Percentiles rank a stretch among this genome's conserved stretches.
These are phyloP conservation scores for Scenedesmus sp. DNA, from an alignment of 163 green algal genomes.

Conservation along the genomic window DNA sequence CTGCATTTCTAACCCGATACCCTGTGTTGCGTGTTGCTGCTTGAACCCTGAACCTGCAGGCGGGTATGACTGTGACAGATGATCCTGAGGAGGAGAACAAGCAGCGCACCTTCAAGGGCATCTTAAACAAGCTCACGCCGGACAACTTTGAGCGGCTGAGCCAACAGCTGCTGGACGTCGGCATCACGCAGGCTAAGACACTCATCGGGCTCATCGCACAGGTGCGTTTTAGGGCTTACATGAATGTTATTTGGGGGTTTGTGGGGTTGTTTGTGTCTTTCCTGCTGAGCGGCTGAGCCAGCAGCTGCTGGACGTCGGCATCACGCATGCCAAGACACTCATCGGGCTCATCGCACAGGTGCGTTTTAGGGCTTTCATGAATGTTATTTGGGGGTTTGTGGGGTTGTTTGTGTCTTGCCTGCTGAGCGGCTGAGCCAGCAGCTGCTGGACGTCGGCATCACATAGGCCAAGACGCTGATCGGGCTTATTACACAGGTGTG, in stretches of 20 bases:
- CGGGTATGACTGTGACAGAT: conserved; percentile 68
- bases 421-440: conserved; percentile 83
- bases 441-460: conserved; percentile 76
- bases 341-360: conserved; percentile 89
- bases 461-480: conserved; percentile 76
- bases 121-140: conserved; percentile 99
- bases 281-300: conserved; percentile 77
- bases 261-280: not conserved
- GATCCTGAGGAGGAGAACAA: conserved; percentile 95
- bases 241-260: not conserved
- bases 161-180: conserved; percentile 81
- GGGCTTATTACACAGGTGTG: conserved; percentile 88
- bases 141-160: conserved; percentile 97
- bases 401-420: not conserved
- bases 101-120: conserved; percentile 92
- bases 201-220: conserved; percentile 90
- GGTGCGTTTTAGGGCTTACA: conserved; percentile 24
- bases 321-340: conserved; percentile 82
- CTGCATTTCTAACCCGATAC: too few species aligned
- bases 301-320: conserved; percentile 84
- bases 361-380: not conserved
- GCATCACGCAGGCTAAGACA: conserved; percentile 81
- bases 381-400: not conserved
- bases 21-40: not conserved
- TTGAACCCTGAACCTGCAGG: not conserved